Percentiles rank a stretch among this genome's conserved stretches.
Conservation (phyloP, 2,329 filamentous ascomycete genomes). For the Paraphoma sp. region DNA sequence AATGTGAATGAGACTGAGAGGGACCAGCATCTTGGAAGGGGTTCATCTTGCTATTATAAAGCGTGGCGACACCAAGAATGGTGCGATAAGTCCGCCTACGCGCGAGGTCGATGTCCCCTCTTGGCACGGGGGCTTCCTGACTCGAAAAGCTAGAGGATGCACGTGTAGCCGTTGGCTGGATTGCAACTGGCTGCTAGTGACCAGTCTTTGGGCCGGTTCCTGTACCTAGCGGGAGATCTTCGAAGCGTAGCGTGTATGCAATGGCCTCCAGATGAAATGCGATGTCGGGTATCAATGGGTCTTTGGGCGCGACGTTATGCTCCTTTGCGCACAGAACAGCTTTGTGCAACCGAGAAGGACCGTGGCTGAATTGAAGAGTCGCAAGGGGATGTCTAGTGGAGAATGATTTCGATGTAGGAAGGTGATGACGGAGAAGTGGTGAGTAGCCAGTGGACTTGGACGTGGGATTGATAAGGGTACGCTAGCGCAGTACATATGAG, state of each 20-base stretch:
- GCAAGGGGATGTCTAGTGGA: background rate
- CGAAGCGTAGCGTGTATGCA: conserved; percentile 19
- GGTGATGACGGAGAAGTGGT: conserved; percentile 3
- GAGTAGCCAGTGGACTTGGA: conserved; percentile 2
- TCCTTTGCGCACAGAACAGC: background rate
- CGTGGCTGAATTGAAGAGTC: background rate
- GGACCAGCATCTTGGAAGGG: conserved; percentile 27
- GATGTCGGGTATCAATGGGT: conserved; percentile 25
- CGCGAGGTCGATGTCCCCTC: conserved; percentile 10
- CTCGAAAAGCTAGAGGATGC: conserved; percentile 17
- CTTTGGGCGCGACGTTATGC: conserved; percentile 10
- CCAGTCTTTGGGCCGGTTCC: conserved; percentile 14
- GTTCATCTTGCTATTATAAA: conserved; percentile 36
- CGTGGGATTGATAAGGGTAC: conserved; percentile 13
- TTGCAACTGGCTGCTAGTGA: conserved; percentile 17
- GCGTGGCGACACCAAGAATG: background rate
- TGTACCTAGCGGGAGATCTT: conserved; percentile 25
- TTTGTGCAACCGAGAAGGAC: background rate
- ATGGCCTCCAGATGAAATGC: conserved; percentile 19
- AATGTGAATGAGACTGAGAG: conserved; percentile 24
- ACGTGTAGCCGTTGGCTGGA: conserved; percentile 19
- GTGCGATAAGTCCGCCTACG: background rate
- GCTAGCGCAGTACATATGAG: conserved; percentile 4
- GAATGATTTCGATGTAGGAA: background rate
- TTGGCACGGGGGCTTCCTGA: conserved; percentile 20